Evolutionary conservation across 495 filamentous ascomycete species (phyloP), one percentile per base, ranked within the genome.

Genomic region (Hypoxylon perforatum): DNA sequence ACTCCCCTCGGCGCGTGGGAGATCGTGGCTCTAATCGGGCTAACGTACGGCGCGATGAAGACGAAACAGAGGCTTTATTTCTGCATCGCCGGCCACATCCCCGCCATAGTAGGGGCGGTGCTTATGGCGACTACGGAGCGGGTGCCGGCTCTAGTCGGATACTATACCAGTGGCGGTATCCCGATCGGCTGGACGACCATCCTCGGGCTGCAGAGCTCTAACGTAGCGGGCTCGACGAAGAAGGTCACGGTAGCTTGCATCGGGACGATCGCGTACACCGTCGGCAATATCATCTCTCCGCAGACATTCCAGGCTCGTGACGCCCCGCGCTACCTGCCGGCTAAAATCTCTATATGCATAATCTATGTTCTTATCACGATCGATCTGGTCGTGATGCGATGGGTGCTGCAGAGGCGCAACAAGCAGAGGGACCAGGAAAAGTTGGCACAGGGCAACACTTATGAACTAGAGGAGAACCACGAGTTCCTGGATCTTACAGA

Each of bases 201-300:
- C 0, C 77, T 89, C 56, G 84, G 85, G 1, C 77, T 90, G 47
- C 85, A 90, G 35, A 83, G 82, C 2, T 85, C 83, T 15, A 91
- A 92, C 63, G 84, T 91, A 10, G 87, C 88, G 0, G 88, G 89
- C 12, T 91, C 89, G 68, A 91, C 89, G 1, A 91, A 91, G 79
- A 91, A 91, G 75, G 88, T 88, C 0, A 91, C 89, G 0, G 87
- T 91, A 2, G 88, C 88, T 5, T 88, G 87, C 1, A 71, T 92
- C 39, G 90, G 88, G 51, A 75, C 91, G 15, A 88, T 92, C 44
- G 83, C 80, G 0, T 91, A 90, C 61, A 89, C 86, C 61, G 80
- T 79, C 1, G 86, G 86, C 2, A 88, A 88, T 52, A 74, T 82
- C 30, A 82, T 84, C 50, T 81, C 82, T 48, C 75, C 78, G 18